Evolutionary conservation across 805 yeast species (phyloP), one percentile per base, ranked within the genome.

Genomic region (Tetrapisispora fleetii): DNA sequence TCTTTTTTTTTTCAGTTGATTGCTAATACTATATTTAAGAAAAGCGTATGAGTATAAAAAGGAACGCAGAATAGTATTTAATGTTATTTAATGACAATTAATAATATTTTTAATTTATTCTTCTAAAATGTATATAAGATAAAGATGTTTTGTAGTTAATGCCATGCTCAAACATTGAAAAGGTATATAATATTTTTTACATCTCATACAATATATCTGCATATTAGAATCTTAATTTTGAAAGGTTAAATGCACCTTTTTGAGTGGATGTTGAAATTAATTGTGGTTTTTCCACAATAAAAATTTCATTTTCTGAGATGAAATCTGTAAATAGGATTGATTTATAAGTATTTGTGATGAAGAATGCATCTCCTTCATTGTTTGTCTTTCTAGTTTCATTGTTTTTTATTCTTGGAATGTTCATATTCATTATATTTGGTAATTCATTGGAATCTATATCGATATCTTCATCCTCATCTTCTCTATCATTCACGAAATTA

Each of bases 231-330:
- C 69, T 71, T 50, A 79, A 69, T 60, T 79, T 79, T 49, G 80
- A 76, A 53, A 79, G 65, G 52, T 78, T 75, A 66, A 83, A 85
- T 46, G 91, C 89, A 40, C 85, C 78, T 19, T 80, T 71, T 48
- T 58, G 50, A 17, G 76, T 65, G 2, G 43, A 27, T 28, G 80
- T 74, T 50, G 77, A 67, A 41, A 80, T 74, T 57, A 74, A 75
- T 46, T 76, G 68, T 5, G 93, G 91, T 63, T 89, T 76, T 64
- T 90, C 97, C 37, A 88, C 77, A 28, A 90, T 78, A 3, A 85
- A 72, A 45, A 90, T 63, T 54, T 83, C 90, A 17, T 73, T 67
- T 18, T 60, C 64, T 2, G 49, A 76, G 72, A 87, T 70, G 24
- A 69, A 65, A 22, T 73, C 83, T 13, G 80, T 89, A 53, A 69